These are phyloP conservation scores for Exophiala aquamarina DNA, from an alignment of 2,329 filamentous ascomycete species.

Conservation along the genomic window DNA sequence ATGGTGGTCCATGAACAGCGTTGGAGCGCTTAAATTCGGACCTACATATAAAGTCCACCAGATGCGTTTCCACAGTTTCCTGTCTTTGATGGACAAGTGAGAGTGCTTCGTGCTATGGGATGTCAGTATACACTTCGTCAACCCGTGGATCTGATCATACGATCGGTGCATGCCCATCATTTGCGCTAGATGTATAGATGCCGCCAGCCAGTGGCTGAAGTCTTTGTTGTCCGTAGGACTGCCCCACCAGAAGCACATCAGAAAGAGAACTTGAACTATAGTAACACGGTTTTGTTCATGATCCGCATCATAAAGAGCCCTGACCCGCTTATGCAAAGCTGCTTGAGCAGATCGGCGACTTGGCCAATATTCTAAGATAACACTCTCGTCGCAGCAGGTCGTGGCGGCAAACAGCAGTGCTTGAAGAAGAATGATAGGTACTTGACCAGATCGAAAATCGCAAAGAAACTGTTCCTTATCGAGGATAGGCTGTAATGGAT, in stretches of 20 bases:
- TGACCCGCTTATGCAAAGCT: conserved; percentile 55
- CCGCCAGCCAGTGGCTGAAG: conserved; percentile 15
- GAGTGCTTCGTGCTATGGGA: conserved; percentile 14
- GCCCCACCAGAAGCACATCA: conserved; percentile 29
- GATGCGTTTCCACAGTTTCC: conserved; percentile 25
- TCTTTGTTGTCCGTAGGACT: conserved; percentile 25
- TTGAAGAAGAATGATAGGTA: conserved; percentile 82
- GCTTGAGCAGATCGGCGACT: conserved; percentile 76
- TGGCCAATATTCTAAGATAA: conserved; percentile 35
- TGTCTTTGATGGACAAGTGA: conserved; percentile 6
- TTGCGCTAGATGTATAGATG: conserved; percentile 86
- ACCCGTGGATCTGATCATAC: conserved; percentile 34
- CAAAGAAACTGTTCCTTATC: conserved; percentile 90
- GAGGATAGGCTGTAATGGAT: conserved; percentile 89
- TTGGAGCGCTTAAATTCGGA: background rate
- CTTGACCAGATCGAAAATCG: conserved; percentile 83
- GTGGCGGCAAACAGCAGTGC: conserved; percentile 90
- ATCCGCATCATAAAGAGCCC: conserved; percentile 27
- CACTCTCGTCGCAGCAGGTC: conserved; percentile 88
- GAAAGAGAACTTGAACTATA: conserved; percentile 20
- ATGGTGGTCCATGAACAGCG: conserved; percentile 1
- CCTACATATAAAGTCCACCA: conserved; percentile 25
- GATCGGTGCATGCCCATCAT: conserved; percentile 95
- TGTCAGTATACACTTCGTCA: conserved; percentile 26
- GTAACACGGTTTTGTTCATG: conserved; percentile 23